Base-by-base conservation (phyloP, 305 asterid genomes). In the Petunia hybrid region DNA sequence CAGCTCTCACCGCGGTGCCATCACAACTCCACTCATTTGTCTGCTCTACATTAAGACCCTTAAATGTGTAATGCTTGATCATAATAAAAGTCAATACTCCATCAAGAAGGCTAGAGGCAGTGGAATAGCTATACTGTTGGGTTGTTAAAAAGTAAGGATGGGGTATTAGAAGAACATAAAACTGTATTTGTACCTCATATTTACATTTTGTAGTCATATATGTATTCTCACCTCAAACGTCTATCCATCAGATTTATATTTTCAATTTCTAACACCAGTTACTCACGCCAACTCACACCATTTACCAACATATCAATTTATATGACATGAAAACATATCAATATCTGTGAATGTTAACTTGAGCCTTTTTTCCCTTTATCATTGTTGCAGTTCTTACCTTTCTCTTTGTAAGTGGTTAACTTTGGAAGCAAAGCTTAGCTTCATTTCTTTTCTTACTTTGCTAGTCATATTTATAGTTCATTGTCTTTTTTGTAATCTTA, bases 301-400 rank as follows among this genome's bases (percentile, higher is more conserved):
- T 74, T 74, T 74, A 73, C 65, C 38, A 74, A 53, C 51, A 74
- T 53, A 74, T 74, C 51, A 48, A 38, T 38, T 64, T 7, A 43
- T 46, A 73, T 51, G 6, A 73, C 77, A 53, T 36, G 53, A 6
- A 73, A 22, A 73, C 36, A 38, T 74, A 13, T 53, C 40, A 22
- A 38, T 74, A 51, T 53, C n/a, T 4, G 53, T 14, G 38, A 51
- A 74, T 22, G 35, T 38, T 53, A 74, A 36, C 7, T 1, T 55
- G 5, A 43, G 51, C 55, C 38, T 13, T 53, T 6, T 73, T 53
- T 45, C 7, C 41, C n/a, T 74, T 36, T 14, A 53, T 74, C n/a
- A 74, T 4, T 38, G 14, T 53, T 53, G 38, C 13, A 38, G 48
- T 53, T 53, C 79, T 74, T 74, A 73, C 36, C 78, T 46, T 46